A percentile compares a stretch with the other conserved stretches of the same genome.
Evolutionary conservation across 2,329 filamentous ascomycete genomes (phyloP).

Genomic region (Talaromyces pinophilus): DNA sequence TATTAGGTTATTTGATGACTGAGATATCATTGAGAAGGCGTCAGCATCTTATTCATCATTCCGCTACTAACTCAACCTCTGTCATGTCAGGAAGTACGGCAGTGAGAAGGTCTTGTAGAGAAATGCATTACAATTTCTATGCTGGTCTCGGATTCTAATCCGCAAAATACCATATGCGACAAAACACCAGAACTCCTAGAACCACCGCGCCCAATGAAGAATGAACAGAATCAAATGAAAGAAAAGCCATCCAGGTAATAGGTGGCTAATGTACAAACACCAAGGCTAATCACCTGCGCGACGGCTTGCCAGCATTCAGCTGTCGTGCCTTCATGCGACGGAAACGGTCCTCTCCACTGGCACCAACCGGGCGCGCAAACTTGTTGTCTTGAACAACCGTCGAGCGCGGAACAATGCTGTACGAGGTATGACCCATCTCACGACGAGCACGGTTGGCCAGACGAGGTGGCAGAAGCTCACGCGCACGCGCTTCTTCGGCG

Average conservation of each 20-base stretch:
- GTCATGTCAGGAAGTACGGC: not conserved
- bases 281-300: constrained; percentile 35
- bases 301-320: constrained; percentile 44
- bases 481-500: constrained; percentile 54
- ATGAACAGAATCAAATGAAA: not conserved
- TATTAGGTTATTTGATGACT: not conserved
- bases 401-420: constrained; percentile 64
- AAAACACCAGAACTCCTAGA: constrained; percentile 20
- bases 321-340: constrained; percentile 53
- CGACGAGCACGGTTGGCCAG: constrained; percentile 60
- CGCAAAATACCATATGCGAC: not conserved
- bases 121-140: constrained; percentile 17
- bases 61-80: not conserved
- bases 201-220: constrained; percentile 7
- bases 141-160: not conserved
- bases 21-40: not conserved
- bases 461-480: constrained; percentile 55
- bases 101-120: not conserved
- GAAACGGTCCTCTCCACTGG: constrained; percentile 52
- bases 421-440: constrained; percentile 60
- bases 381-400: constrained; percentile 50
- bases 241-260: not conserved
- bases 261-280: not conserved
- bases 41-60: not conserved
- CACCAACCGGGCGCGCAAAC: constrained; percentile 49